These are phyloP conservation scores for Piromyces finnis DNA, from an alignment of 192 early-diverging fungal genomes.

Conservation along the genomic window DNA sequence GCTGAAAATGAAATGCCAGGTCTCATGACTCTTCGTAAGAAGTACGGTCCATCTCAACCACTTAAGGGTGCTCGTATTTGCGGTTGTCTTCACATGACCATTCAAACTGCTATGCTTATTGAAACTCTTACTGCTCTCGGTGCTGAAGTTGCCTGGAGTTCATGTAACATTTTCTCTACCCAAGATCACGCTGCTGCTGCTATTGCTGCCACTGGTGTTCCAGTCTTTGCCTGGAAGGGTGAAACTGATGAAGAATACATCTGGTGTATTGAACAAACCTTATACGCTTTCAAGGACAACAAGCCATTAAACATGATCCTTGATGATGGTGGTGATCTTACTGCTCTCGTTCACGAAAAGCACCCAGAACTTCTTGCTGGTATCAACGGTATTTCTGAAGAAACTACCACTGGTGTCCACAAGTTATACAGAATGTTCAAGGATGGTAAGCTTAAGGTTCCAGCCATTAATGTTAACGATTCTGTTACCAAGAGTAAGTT, in stretches of 20 bases:
- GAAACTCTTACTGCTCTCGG: slow-evolving; percentile 89
- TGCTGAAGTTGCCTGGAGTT: slow-evolving; percentile 80
- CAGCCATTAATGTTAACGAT: slow-evolving; percentile 99
- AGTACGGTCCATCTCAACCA: slow-evolving; percentile 78
- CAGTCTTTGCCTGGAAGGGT: slow-evolving; percentile 98
- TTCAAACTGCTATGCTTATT: slow-evolving; percentile 96
- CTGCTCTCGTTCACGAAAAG: slow-evolving; percentile 87
- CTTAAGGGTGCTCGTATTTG: slow-evolving; percentile 90
- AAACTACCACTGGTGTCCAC: slow-evolving; percentile 99
- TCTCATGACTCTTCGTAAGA: slow-evolving; percentile 80
- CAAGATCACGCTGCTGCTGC: slow-evolving; percentile 98
- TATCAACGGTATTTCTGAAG: slow-evolving; percentile 91
- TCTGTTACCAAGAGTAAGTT: slow-evolving; percentile 99
- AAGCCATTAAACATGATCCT: slow-evolving; percentile 96
- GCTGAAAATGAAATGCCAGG: slow-evolving; percentile 99
- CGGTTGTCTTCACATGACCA: slow-evolving; percentile 98
- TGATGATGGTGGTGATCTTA: slow-evolving; percentile 98
- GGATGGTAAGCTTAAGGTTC: slow-evolving; percentile 89
- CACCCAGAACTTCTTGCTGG: slow-evolving; percentile 68
- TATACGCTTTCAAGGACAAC: slow-evolving; percentile 79
- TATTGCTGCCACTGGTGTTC: slow-evolving; percentile 87
- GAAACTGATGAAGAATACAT: slow-evolving; percentile 98
- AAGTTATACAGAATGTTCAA: slow-evolving; percentile 97
- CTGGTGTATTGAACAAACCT: slow-evolving; percentile 96
- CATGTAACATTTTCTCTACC: slow-evolving; percentile 92